A percentile compares a stretch with the other conserved stretches of the same genome.
Evolutionary conservation across 2,329 filamentous ascomycete species (phyloP).

Genomic region (Fusarium nematophilum): DNA sequence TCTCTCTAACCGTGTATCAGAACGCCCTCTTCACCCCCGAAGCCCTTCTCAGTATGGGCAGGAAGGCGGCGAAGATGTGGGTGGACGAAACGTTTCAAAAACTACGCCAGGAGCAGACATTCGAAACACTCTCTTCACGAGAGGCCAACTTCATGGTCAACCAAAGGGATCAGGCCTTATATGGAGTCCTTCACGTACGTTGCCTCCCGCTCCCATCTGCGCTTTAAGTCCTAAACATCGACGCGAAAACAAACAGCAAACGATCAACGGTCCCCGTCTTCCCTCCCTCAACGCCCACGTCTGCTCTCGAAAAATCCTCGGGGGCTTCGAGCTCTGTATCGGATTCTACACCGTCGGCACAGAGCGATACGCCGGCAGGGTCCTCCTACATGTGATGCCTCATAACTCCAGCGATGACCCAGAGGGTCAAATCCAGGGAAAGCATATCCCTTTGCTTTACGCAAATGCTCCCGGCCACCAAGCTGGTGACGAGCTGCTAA

Average conservation of each 20-base stretch:
- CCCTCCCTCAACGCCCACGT: conserved; percentile 43
- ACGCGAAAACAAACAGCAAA: conserved; percentile 32
- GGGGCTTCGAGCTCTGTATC: conserved; percentile 17
- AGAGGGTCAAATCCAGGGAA: background rate
- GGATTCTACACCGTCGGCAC: conserved; percentile 41
- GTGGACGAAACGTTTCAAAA: background rate
- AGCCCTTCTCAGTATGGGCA: conserved; percentile 1
- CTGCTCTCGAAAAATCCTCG: background rate
- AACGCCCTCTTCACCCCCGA: conserved; percentile 3
- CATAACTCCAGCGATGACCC: too few species aligned
- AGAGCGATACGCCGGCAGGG: conserved; percentile 32
- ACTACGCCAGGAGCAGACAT: too few species aligned
- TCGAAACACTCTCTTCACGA: too few species aligned
- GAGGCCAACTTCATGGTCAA: too few species aligned
- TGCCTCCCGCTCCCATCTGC: too few species aligned
- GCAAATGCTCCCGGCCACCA: too few species aligned
- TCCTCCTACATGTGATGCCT: conserved; percentile 4
- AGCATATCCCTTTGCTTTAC: background rate
- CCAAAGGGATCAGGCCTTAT: too few species aligned
- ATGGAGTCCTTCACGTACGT: conserved; percentile 29
- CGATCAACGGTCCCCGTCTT: conserved; percentile 34
- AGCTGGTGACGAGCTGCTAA: too few species aligned
- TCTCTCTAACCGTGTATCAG: too few species aligned
- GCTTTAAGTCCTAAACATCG: background rate
- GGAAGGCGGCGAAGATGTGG: conserved; percentile 8